A percentile compares a stretch with the other conserved stretches of the same genome.
Conservation (phyloP, 164 flowering plant species). For the Piper betle region DNA sequence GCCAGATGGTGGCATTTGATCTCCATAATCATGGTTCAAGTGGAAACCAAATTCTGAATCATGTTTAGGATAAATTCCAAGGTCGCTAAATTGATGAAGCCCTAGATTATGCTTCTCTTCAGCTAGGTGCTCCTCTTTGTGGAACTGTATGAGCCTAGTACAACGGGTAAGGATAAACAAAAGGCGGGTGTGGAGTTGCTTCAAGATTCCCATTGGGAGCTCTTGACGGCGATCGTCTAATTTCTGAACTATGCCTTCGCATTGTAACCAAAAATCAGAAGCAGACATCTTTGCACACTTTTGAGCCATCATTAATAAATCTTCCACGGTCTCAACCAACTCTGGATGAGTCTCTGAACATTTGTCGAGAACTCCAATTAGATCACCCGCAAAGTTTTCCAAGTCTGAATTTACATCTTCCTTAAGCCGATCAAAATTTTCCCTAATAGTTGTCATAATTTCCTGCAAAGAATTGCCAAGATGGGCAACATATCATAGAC, state of each 20-base stretch:
- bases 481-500: neutral
- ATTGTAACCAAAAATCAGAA: constrained; percentile 77
- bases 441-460: constrained; percentile 50
- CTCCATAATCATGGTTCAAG: constrained; percentile 9
- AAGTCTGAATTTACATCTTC: constrained; percentile 83
- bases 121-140: constrained; percentile 64
- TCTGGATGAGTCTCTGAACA: constrained; percentile 44
- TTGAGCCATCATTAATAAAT: constrained; percentile 62
- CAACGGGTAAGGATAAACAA: constrained; percentile 93
- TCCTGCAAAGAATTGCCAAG: constrained; percentile 29
- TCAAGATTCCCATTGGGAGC: constrained; percentile 64
- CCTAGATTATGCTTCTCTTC: constrained; percentile 66
- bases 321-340: constrained; percentile 68
- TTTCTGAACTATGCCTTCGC: constrained; percentile 83
- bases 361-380: constrained; percentile 65
- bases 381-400: constrained; percentile 73
- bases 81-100: constrained; percentile 85
- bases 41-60: constrained; percentile 17
- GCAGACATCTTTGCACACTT: constrained; percentile 78
- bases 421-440: constrained; percentile 70
- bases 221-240: constrained; percentile 94
- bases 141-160: constrained; percentile 84
- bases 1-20: constrained; percentile 5
- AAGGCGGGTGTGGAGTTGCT: constrained; percentile 77
- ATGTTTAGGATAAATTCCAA: constrained; percentile 79